Conservation (phyloP, 2,329 filamentous ascomycete species). For the Thyridium curvatum region DNA sequence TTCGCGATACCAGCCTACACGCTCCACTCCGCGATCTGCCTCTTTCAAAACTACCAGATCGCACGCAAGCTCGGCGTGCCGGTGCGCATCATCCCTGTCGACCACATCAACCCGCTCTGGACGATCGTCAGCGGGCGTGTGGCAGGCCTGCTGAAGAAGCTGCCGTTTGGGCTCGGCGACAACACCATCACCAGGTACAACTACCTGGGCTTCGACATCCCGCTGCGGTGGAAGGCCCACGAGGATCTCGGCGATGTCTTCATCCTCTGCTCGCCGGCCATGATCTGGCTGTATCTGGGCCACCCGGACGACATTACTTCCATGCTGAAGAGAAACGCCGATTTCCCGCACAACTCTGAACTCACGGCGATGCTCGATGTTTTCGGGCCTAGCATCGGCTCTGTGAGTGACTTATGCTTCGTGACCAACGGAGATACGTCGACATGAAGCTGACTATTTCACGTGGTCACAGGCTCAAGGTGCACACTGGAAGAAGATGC, state of each 20-base stretch:
- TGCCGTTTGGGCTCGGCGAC: slow-evolving; percentile 15
- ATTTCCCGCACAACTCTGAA: slow-evolving; percentile 10
- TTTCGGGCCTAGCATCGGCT: slow-evolving; percentile 12
- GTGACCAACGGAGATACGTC: not conserved
- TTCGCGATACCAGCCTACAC: no score
- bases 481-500: slow-evolving; percentile 13
- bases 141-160: slow-evolving; percentile 9
- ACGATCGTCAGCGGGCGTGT: slow-evolving; percentile 16
- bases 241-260: slow-evolving; percentile 10
- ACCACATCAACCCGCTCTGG: slow-evolving; percentile 23
- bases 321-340: slow-evolving; percentile 5
- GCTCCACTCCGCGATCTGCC: no score
- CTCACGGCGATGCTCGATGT: slow-evolving; percentile 10
- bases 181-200: slow-evolving; percentile 24
- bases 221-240: slow-evolving; percentile 14
- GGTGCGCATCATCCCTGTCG: slow-evolving; percentile 22
- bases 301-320: slow-evolving; percentile 7
- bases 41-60: slow-evolving; percentile 8
- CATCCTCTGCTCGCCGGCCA: slow-evolving; percentile 7
- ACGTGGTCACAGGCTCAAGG: slow-evolving; percentile 6
- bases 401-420: slow-evolving; percentile 1
- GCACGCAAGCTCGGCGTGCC: slow-evolving; percentile 21
- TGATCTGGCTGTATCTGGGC: slow-evolving; percentile 10
- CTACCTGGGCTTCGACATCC: slow-evolving; percentile 19
- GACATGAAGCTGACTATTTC: no score